Conservation (phyloP, 192 early-diverging fungal species). For the Umbelopsis ramanniana region DNA sequence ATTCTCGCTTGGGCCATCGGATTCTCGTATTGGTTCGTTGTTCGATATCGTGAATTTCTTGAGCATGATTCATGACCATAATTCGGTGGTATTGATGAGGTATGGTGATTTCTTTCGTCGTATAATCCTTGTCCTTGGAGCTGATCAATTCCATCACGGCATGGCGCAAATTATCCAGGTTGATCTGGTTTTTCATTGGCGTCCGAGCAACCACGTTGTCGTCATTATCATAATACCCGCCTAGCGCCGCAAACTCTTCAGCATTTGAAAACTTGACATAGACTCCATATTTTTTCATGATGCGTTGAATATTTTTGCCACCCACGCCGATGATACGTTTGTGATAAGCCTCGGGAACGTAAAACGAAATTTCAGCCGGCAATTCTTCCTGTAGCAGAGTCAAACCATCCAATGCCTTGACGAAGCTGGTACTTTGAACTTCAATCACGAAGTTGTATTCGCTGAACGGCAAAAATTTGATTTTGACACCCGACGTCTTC, state of each 20-base stretch:
- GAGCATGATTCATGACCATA: slow-evolving; percentile 53
- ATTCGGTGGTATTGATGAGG: slow-evolving; percentile 63
- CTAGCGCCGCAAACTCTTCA: slow-evolving; percentile 76
- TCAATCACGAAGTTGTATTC: slow-evolving; percentile 87
- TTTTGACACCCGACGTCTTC: slow-evolving; percentile 70
- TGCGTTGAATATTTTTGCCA: slow-evolving; percentile 87
- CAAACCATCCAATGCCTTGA: slow-evolving; percentile 68
- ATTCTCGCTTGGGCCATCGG: slow-evolving; percentile 68
- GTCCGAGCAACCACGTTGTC: slow-evolving; percentile 88
- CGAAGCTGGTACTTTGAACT: slow-evolving; percentile 56
- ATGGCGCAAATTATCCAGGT: slow-evolving; percentile 67
- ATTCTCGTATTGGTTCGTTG: slow-evolving; percentile 61
- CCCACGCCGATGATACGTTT: slow-evolving; percentile 90
- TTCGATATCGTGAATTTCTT: slow-evolving; percentile 58
- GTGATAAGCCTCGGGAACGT: slow-evolving; percentile 81
- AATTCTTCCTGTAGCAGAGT: slow-evolving; percentile 76
- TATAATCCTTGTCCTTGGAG: slow-evolving; percentile 56
- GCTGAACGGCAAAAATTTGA: slow-evolving; percentile 69
- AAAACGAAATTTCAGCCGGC: slow-evolving; percentile 86
- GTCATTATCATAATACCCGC: slow-evolving; percentile 81
- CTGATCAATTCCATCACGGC: slow-evolving; percentile 62
- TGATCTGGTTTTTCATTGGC: slow-evolving; percentile 77
- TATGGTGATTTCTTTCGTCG: slow-evolving; percentile 51
- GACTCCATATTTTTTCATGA: slow-evolving; percentile 89
- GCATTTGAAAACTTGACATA: slow-evolving; percentile 88